Evolutionary conservation across 306 rosid genomes (phyloP).

Genomic region (Cajanus cajan): DNA sequence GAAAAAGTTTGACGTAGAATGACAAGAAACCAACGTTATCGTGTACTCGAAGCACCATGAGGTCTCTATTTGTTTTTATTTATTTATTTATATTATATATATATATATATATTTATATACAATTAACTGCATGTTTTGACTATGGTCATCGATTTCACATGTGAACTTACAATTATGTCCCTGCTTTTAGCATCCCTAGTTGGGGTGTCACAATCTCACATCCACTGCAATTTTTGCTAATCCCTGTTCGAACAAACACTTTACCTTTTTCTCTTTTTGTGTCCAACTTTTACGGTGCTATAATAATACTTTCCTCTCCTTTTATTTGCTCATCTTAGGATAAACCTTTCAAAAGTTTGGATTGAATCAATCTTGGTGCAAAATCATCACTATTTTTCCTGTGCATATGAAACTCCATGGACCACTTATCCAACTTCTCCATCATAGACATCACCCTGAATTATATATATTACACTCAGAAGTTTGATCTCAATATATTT

Average conservation of each 20-base stretch:
- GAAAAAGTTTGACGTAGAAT: no score
- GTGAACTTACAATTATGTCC: not conserved
- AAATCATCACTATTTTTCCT: not conserved
- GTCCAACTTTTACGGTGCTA: not conserved
- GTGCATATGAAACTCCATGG: not conserved
- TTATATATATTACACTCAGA: no score
- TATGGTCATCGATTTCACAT: not conserved
- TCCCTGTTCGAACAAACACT: not conserved
- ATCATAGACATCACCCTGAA: no score
- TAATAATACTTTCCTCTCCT: not conserved
- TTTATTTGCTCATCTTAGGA: not conserved
- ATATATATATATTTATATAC: no score
- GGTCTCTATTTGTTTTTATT: no score
- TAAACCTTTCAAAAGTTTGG: constrained; percentile 9
- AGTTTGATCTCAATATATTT: no score
- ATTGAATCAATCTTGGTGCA: not conserved
- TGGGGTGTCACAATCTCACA: constrained; percentile 13
- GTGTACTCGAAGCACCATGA: no score
- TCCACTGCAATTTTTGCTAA: not conserved
- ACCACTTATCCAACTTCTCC: no score
- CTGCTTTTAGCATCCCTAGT: not conserved
- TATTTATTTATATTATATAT: no score
- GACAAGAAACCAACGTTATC: no score
- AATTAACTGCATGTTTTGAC: no score
- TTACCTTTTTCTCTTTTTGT: not conserved